A percentile compares a stretch with the other conserved stretches of the same genome.
Evolutionary conservation across 2,329 filamentous ascomycete genomes (phyloP).

Genomic region (Camptophora hylomeconis): DNA sequence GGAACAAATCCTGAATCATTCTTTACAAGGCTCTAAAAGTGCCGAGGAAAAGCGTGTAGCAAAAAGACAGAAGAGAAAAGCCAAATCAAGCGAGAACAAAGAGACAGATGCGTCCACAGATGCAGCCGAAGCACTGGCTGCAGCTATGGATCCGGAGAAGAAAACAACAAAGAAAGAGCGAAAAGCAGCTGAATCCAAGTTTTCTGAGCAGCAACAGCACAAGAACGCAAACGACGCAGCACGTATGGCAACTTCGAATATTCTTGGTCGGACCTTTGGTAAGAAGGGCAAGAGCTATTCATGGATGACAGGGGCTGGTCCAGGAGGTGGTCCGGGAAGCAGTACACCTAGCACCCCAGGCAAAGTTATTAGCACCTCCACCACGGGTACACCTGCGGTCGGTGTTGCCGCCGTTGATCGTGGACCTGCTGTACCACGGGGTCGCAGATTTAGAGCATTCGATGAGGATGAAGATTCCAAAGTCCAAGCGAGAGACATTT

Average conservation of each 20-base stretch:
- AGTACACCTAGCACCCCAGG: conserved; percentile 6
- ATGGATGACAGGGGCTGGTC: conserved; percentile 30
- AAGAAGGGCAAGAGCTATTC: conserved; percentile 33
- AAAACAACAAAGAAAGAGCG: conserved; percentile 86
- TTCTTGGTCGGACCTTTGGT: conserved; percentile 39
- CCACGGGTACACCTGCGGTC: conserved; percentile 9
- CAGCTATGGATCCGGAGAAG: conserved; percentile 45
- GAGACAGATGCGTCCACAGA: conserved; percentile 33
- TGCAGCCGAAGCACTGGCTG: conserved; percentile 20
- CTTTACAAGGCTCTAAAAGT: no score
- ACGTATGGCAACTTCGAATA: conserved; percentile 55
- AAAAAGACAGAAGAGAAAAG: conserved; percentile 52
- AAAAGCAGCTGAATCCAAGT: conserved; percentile 58
- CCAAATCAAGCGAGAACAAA: conserved; percentile 39
- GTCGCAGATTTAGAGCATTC: conserved; percentile 57
- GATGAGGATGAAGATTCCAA: conserved; percentile 66
- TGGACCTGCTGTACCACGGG: conserved; percentile 20
- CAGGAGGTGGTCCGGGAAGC: conserved; percentile 24
- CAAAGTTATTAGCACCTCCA: conserved; percentile 15
- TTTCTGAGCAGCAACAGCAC: conserved; percentile 65
- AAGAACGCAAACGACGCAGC: conserved; percentile 74
- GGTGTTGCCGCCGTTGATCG: conserved; percentile 11
- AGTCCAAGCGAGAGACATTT: conserved; percentile 74
- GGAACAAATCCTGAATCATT: no score
- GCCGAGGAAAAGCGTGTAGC: conserved; percentile 59